Base-by-base conservation (phyloP, 179 eudicot genomes). In the Dionaea muscipula region DNA sequence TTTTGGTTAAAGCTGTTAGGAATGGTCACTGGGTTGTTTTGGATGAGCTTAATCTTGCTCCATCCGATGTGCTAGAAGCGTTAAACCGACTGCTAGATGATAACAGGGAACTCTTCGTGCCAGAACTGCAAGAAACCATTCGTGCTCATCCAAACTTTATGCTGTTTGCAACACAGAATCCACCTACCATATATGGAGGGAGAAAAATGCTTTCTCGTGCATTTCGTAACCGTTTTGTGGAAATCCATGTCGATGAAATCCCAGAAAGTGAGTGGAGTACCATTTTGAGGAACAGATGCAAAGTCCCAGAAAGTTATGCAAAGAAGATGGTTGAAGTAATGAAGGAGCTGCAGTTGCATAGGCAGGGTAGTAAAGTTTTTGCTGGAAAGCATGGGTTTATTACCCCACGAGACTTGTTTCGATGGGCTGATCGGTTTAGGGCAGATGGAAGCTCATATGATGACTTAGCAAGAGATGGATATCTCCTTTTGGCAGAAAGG, bases 341-440 rank as follows among this genome's bases (percentile, higher is more conserved):
- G 99, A 88, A 79, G 75, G 96, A 93, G 56, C 70, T 93, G 69
- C 99, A 93, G 68, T 55, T 85, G 71, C 93, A 73, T 36, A 81
- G 99, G 74, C 99, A 85, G 71, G 75, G 81, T 48, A 93, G 89
- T 69, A 88, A 93, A 72, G 73, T 89, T 18, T 93, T 93, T 78
- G 96, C 99, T 56, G 99, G 99, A 60, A 93, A 93, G 74, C 96
- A 93, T 61, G 99, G 99, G 46, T 93, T 82, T 49, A 93, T 93
- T 15, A 93, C 99, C 41, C 99, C 96, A 53, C 84, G 99, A 57
- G 99, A 93, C 72, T 74, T 88, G 72, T 83, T 93, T 66, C 64
- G 99, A 41, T 93, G 99, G 99, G 95, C 96, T 54, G 72, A 80
- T 57, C 96, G 99, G 53, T 85, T 68, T 55, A 70, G 77, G 60